phyloP scores from a whole-genome alignment of 2,329 filamentous ascomycete genomes.

The Fusarium nurragi region DNA sequence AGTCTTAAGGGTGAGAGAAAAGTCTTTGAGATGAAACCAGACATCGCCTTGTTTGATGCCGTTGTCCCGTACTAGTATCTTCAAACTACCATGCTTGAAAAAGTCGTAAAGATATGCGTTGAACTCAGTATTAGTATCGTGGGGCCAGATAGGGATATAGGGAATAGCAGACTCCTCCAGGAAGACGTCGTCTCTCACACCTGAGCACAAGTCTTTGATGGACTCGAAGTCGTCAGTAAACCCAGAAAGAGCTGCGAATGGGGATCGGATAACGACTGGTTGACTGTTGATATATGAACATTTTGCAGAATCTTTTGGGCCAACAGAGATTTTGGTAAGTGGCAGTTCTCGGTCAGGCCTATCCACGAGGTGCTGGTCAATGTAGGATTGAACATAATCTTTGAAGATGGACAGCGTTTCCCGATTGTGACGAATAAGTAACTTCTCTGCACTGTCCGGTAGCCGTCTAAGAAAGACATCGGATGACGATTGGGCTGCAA shows the following conservation, averaged over 20 bases:
- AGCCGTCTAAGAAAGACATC: slow-evolving; percentile 72
- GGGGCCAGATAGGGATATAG: slow-evolving; percentile 68
- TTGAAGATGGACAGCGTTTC: slow-evolving; percentile 73
- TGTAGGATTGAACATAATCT: slow-evolving; percentile 74
- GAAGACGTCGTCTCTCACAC: slow-evolving; percentile 73
- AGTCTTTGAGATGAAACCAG: slow-evolving; percentile 76
- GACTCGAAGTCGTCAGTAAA: slow-evolving; percentile 70
- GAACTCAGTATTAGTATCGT: slow-evolving; percentile 60
- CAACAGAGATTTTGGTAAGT: slow-evolving; percentile 62
- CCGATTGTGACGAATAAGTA: slow-evolving; percentile 70
- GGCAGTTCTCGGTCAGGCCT: slow-evolving; percentile 65
- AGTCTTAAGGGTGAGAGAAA: slow-evolving; percentile 69
- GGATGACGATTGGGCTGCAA: slow-evolving; percentile 67
- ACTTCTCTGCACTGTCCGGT: slow-evolving; percentile 63
- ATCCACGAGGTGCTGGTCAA: slow-evolving; percentile 67
- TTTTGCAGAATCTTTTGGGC: slow-evolving; percentile 39
- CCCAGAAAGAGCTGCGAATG: slow-evolving; percentile 78
- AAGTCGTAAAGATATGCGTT: slow-evolving; percentile 81
- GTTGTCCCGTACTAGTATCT: slow-evolving; percentile 70
- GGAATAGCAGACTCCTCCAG: slow-evolving; percentile 79
- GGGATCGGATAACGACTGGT: slow-evolving; percentile 65
- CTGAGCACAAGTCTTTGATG: slow-evolving; percentile 73
- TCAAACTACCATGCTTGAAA: slow-evolving; percentile 75
- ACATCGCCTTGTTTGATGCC: slow-evolving; percentile 72
- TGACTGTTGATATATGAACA: not conserved